phyloP scores from a whole-genome alignment of 2,329 filamentous ascomycete genomes.

The Penicillium sp. region DNA sequence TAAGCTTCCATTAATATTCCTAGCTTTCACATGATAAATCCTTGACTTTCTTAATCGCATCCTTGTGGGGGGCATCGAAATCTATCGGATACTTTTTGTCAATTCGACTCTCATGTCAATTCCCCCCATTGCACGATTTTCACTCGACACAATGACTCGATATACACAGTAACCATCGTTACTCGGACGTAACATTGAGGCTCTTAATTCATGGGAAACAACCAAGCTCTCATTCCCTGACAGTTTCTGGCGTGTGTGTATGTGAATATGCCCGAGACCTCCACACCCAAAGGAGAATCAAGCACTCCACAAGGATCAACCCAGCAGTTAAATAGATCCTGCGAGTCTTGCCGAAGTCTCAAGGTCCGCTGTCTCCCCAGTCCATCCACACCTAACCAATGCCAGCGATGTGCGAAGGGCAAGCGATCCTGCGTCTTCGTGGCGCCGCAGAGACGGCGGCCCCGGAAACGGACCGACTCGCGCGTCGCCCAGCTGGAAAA shows the following conservation, averaged over 20 bases:
- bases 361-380: constrained; percentile 33
- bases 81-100: constrained; percentile 1
- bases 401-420: constrained; percentile 31
- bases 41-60: background rate
- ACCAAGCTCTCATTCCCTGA: background rate
- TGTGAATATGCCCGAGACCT: constrained; percentile 24
- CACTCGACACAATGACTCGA: constrained; percentile 11
- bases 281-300: constrained; percentile 17
- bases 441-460: constrained; percentile 30
- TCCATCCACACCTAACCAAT: constrained; percentile 26
- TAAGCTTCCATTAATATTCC: background rate
- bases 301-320: constrained; percentile 16
- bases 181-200: constrained; percentile 1
- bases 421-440: constrained; percentile 30
- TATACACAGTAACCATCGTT: constrained; percentile 2
- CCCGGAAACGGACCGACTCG: constrained; percentile 32
- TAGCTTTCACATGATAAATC: constrained; percentile 5
- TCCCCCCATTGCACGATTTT: background rate
- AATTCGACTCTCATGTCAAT: constrained; percentile 4
- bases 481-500: constrained; percentile 31
- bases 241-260: background rate
- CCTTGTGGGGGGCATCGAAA: background rate
- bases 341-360: constrained; percentile 31
- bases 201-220: background rate
- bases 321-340: constrained; percentile 31